These are phyloP conservation scores for Simplicillium aogashimaense DNA, from an alignment of 2,329 filamentous ascomycete species.

Conservation along the genomic window DNA sequence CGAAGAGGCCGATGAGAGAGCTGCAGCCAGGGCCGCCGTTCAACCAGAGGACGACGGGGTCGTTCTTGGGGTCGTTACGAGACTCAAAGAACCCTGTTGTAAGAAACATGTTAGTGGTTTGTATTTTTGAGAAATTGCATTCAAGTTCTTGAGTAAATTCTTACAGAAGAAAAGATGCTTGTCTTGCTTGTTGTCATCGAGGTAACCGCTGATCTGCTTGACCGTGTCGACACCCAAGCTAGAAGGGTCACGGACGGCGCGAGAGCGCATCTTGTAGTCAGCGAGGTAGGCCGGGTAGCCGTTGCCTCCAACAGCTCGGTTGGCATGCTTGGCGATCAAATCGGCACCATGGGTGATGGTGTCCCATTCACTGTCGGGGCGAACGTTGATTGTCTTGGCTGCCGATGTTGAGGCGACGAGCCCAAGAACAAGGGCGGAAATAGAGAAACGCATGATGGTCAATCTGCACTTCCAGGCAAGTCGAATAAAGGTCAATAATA, in stretches of 20 bases:
- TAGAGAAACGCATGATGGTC: constrained; percentile 3
- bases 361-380: constrained; percentile 80
- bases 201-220: constrained; percentile 97
- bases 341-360: constrained; percentile 80
- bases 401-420: constrained; percentile 1
- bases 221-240: constrained; percentile 81
- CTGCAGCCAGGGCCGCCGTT: constrained; percentile 97
- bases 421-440: constrained; percentile 3
- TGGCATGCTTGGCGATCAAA: constrained; percentile 71
- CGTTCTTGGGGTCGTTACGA: constrained; percentile 91
- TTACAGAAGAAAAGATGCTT: constrained; percentile 92
- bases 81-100: constrained; percentile 88
- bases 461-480: not conserved
- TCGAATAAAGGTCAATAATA: not conserved
- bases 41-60: constrained; percentile 89
- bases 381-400: constrained; percentile 52
- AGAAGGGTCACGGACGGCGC: constrained; percentile 72
- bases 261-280: constrained; percentile 78
- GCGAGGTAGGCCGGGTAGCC: constrained; percentile 78
- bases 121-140: not conserved
- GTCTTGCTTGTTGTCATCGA: constrained; percentile 91
- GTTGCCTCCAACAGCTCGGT: constrained; percentile 58
- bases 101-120: not conserved
- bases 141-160: not conserved
- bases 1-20: constrained; percentile 90